phyloP scores from a whole-genome alignment of 345 rosid species.

The Luvunga scandens region DNA sequence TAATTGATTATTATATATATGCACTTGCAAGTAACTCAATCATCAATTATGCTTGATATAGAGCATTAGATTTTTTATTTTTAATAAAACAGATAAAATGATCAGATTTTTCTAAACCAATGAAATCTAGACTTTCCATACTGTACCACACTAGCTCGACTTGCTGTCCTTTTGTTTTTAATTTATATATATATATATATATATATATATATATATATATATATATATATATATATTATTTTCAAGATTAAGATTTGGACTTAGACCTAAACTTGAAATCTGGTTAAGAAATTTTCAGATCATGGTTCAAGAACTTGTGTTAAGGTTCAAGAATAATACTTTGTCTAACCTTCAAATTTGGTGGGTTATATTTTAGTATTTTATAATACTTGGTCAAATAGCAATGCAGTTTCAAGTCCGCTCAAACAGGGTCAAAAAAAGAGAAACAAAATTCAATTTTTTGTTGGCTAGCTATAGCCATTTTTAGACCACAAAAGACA shows the following conservation, averaged over 20 bases:
- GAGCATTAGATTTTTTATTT: too few relatives aligned
- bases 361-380: not conserved
- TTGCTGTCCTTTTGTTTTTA: too few relatives aligned
- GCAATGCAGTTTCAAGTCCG: not conserved
- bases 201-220: too few relatives aligned
- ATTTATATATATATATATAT: too few relatives aligned
- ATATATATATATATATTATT: not conserved
- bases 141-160: too few relatives aligned
- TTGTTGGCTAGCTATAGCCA: not conserved
- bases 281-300: not conserved
- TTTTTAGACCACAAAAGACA: not conserved
- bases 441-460: not conserved
- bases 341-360: not conserved
- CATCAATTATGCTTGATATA: too few relatives aligned
- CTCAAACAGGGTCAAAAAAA: not conserved
- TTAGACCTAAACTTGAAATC: constrained; percentile 17
- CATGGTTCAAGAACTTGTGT: not conserved
- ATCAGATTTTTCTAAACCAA: too few relatives aligned
- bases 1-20: too few relatives aligned
- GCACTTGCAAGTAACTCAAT: too few relatives aligned
- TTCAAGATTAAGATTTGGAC: not conserved
- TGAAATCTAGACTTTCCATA: too few relatives aligned
- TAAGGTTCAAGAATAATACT: not conserved
- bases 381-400: not conserved
- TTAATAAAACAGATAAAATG: too few relatives aligned